Evolutionary conservation across 345 rosid species (phyloP).

Genomic region (Capsella bursapastoris): DNA sequence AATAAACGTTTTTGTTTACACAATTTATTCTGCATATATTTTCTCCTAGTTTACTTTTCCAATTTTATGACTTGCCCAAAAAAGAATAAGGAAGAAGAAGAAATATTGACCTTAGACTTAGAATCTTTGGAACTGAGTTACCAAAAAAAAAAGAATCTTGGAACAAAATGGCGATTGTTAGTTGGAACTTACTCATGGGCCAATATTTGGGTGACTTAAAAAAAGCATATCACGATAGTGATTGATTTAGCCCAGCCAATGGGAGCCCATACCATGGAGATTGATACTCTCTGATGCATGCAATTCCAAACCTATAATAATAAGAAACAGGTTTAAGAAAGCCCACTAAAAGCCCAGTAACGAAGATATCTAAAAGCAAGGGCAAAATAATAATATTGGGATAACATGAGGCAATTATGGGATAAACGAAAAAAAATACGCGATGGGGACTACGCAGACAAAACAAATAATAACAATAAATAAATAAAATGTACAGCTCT

Average conservation of each 20-base stretch:
- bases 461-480: not conserved
- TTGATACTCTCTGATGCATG: too few relatives aligned
- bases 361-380: not conserved
- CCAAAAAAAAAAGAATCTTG: not conserved
- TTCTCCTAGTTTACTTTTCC: not conserved
- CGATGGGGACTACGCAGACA: not conserved
- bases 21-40: not conserved
- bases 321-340: not conserved
- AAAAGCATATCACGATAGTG: not conserved
- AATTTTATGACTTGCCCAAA: not conserved
- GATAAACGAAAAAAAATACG: not conserved
- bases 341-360: not conserved
- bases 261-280: too few relatives aligned
- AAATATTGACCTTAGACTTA: too few relatives aligned
- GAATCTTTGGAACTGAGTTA: not conserved
- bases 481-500: constrained; percentile 13
- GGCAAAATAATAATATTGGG: not conserved
- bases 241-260: not conserved
- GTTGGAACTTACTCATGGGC: constrained; percentile 6
- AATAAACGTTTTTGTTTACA: not conserved
- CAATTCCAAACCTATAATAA: too few relatives aligned
- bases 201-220: not conserved
- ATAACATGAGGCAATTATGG: not conserved
- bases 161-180: not conserved
- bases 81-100: not conserved